Conservation (phyloP, 2,329 filamentous ascomycete species). For the Botrytis elliptica region DNA sequence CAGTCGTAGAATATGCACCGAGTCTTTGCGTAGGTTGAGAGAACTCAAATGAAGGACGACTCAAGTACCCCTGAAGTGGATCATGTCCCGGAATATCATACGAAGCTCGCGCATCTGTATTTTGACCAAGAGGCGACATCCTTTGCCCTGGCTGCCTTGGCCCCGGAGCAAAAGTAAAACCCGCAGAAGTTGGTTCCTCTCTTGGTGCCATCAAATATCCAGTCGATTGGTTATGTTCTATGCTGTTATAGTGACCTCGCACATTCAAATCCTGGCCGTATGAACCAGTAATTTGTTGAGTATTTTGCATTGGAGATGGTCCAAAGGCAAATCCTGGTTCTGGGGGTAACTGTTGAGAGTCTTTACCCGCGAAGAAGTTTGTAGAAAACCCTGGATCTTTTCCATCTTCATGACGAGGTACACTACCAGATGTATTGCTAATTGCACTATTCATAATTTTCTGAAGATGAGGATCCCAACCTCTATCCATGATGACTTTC, state of each 20-base stretch:
- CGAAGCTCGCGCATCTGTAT: not conserved
- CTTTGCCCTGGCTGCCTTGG: not conserved
- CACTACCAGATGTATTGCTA: not conserved
- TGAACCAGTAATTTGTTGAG: not conserved
- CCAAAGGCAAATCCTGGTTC: conserved; percentile 4
- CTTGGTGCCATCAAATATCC: conserved; percentile 8
- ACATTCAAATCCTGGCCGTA: not conserved
- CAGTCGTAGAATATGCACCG: not conserved
- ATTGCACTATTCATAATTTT: conserved; percentile 31
- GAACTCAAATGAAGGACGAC: not conserved
- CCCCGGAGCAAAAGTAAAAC: not conserved
- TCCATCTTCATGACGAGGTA: not conserved
- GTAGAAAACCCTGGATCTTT: not conserved
- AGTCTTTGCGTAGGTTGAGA: conserved; percentile 3
- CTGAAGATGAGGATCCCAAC: conserved; percentile 31
- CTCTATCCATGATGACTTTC: conserved; percentile 11
- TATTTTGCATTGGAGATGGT: not conserved
- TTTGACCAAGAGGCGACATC: not conserved
- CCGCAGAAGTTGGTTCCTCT: not conserved
- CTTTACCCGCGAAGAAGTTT: not conserved
- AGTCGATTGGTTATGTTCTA: not conserved
- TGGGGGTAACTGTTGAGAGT: not conserved
- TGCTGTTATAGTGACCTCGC: not conserved
- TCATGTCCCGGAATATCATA: not conserved
- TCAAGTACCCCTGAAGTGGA: conserved; percentile 4